Evolutionary conservation across 495 filamentous ascomycete genomes (phyloP).

Genomic region (Xylaria curta): DNA sequence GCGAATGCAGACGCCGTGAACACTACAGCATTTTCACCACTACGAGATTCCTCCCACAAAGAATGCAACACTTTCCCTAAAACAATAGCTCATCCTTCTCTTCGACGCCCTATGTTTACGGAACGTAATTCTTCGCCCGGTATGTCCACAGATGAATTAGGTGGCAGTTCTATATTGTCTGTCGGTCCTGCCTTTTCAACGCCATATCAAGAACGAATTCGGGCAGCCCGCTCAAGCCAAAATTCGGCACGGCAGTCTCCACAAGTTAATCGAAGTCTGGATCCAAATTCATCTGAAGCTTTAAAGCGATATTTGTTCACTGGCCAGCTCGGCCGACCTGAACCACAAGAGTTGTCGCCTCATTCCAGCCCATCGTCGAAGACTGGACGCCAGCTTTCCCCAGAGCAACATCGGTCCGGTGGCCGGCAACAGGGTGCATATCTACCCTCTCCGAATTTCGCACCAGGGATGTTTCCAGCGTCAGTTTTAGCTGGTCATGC

Average conservation of each 20-base stretch:
- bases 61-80: slow-evolving; percentile 45
- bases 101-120: slow-evolving; percentile 36
- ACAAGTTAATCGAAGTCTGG: slow-evolving; percentile 18
- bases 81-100: slow-evolving; percentile 30
- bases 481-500: slow-evolving; percentile 34
- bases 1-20: slow-evolving; percentile 37
- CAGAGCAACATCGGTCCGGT: slow-evolving; percentile 25
- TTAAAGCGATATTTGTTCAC: slow-evolving; percentile 50
- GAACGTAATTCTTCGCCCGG: slow-evolving; percentile 53
- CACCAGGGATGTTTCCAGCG: slow-evolving; percentile 34
- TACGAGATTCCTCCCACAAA: slow-evolving; percentile 39
- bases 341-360: background rate
- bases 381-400: slow-evolving; percentile 20
- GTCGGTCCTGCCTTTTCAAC: slow-evolving; percentile 71
- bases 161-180: slow-evolving; percentile 56
- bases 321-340: slow-evolving; percentile 24
- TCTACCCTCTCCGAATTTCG: slow-evolving; percentile 14
- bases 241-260: slow-evolving; percentile 33
- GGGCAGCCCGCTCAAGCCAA: slow-evolving; percentile 52
- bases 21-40: slow-evolving; percentile 43
- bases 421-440: slow-evolving; percentile 12
- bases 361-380: slow-evolving; percentile 2
- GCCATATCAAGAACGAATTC: slow-evolving; percentile 70
- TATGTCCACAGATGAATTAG: slow-evolving; percentile 72
- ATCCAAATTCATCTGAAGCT: slow-evolving; percentile 39